Evolutionary conservation across 495 filamentous ascomycete genomes (phyloP), one percentile per base, ranked within the genome.

Genomic region (Penicillium riverlandense): DNA sequence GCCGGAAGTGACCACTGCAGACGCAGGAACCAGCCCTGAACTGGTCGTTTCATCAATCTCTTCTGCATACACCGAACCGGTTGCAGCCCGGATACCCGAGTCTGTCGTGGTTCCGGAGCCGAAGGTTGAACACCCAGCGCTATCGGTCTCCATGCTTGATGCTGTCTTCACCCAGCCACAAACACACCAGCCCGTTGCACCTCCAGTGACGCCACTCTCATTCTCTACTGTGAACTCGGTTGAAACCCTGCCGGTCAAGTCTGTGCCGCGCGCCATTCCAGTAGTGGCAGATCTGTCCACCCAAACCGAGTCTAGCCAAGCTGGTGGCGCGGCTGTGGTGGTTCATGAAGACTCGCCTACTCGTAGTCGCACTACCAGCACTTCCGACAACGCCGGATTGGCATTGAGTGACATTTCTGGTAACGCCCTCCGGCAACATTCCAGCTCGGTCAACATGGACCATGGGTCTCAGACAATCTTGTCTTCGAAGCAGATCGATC

Each of bases 401-500:
- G 67, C 70, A 29, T 52, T 73, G 44, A 61, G 55, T 35, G 55
- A 66, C 41, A 66, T 76, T 16, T 66, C 72, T 48, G 66, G 70
- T 13, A 74, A 75, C 53, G 53, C 65, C 38, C 44, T 65, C 10
- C 45, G 62, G 14, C 49, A 60, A 38, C 50, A 49, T 7, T 53
- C 50, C 29, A 66, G 56, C 34, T 74, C 69, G 49, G 64, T 72
- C 35, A 80, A 71, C 38, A 65, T 69, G 31, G 83, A 91, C 55
- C 83, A 88, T 43, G 75, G 77, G 38, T 77, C 79, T 11, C 88
- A 94, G 62, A 91, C 88, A 30, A 68, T 80, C 7, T 62, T 91
- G 30, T 90, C 86, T 11, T 78, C 82, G 0, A 76, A 84, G 35
- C 79, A 79, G 38, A 82, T 90, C 45, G 85, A 90, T 45, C 75